These are phyloP conservation scores for Xerocomus amazonicus DNA, from an alignment of 1,284 basidiomycete species.

Conservation along the genomic window DNA sequence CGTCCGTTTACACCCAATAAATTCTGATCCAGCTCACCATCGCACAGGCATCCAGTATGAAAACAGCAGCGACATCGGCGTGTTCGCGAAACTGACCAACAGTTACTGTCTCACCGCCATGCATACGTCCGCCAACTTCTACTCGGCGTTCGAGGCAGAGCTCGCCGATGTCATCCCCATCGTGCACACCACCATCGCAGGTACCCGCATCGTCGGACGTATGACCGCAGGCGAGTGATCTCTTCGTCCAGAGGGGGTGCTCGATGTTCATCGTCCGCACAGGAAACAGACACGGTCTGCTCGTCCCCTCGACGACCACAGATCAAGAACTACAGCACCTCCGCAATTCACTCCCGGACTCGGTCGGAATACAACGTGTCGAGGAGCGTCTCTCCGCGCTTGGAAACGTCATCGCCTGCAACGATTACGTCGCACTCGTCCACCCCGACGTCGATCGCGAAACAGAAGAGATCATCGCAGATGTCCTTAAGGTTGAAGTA, in stretches of 20 bases:
- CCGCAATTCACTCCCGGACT: conserved; percentile 92
- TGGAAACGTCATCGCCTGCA: conserved; percentile 98
- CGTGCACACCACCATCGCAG: conserved; percentile 95
- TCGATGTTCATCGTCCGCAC: not conserved
- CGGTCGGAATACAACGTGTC: conserved; percentile 90
- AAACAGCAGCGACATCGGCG: conserved; percentile 95
- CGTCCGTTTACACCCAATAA: conserved; percentile 24
- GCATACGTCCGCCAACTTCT: conserved; percentile 97
- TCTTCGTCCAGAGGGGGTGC: too few species aligned
- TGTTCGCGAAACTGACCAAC: conserved; percentile 95
- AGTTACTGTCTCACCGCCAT: conserved; percentile 91
- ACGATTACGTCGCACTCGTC: conserved; percentile 96
- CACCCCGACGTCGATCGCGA: conserved; percentile 98
- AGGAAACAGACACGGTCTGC: conserved; percentile 94
- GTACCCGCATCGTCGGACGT: conserved; percentile 92
- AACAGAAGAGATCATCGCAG: conserved; percentile 99
- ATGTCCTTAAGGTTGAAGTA: conserved; percentile 98
- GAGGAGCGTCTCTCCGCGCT: conserved; percentile 96
- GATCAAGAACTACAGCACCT: conserved; percentile 99
- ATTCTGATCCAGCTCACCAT: conserved; percentile 3
- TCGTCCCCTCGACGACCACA: conserved; percentile 93
- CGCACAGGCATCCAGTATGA: conserved; percentile 85
- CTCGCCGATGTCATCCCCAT: conserved; percentile 93
- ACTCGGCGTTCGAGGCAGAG: conserved; percentile 95
- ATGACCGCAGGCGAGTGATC: conserved; percentile 76